A percentile compares a stretch with the other conserved stretches of the same genome.
Conservation (phyloP, 179 eudicot species). For the Vitellaria paradoxa region DNA sequence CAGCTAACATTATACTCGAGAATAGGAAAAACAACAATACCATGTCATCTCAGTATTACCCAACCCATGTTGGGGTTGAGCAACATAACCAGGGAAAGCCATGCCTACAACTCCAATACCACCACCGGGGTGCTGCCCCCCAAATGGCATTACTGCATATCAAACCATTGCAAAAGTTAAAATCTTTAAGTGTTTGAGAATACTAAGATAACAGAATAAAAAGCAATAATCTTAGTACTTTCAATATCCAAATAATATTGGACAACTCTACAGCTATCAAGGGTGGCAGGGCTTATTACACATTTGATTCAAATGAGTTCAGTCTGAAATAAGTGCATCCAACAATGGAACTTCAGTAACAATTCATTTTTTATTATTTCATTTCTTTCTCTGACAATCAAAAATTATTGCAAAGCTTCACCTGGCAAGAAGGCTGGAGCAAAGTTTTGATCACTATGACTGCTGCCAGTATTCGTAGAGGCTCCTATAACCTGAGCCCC, state of each 20-base stretch:
- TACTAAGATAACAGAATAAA: conserved; percentile 1
- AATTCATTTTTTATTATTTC: neutral
- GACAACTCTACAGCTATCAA: neutral
- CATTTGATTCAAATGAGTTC: neutral
- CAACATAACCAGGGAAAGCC: conserved; percentile 99
- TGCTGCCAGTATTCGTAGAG: conserved; percentile 51
- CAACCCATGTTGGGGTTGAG: conserved; percentile 63
- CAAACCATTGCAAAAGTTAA: conserved; percentile 9
- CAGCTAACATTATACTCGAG: neutral
- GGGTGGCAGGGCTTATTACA: neutral
- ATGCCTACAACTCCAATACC: conserved; percentile 92
- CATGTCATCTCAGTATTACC: conserved; percentile 97
- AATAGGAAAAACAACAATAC: conserved; percentile 29
- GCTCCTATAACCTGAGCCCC: conserved; percentile 63
- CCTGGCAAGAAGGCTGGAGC: conserved; percentile 83
- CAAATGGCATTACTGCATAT: conserved; percentile 84
- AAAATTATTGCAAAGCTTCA: conserved; percentile 23
- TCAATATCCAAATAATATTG: neutral
- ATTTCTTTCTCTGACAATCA: neutral
- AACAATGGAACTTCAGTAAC: neutral
- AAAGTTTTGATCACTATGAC: conserved; percentile 76
- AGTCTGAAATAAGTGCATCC: neutral
- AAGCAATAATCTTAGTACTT: conserved; percentile 2
- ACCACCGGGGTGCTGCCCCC: conserved; percentile 73
- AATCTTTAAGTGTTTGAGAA: neutral